Evolutionary conservation across 345 rosid genomes (phyloP).

Genomic region (Cochlearia excelsa): DNA sequence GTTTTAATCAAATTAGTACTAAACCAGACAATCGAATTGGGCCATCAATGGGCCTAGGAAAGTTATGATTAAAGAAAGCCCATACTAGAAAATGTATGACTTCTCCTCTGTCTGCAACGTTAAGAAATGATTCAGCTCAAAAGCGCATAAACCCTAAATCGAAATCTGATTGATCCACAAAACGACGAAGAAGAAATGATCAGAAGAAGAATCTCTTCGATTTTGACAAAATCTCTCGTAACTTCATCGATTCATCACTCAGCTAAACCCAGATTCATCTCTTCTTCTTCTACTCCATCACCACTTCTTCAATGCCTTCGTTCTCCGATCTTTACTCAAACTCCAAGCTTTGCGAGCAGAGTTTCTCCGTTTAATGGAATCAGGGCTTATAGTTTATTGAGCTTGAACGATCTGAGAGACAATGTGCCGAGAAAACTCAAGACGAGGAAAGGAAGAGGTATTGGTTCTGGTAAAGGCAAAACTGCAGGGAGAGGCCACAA

Average conservation of each 20-base stretch:
- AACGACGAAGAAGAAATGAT: conserved; percentile 39
- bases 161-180: too few relatives aligned
- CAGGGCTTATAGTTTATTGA: conserved; percentile 64
- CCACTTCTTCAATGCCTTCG: conserved; percentile 24
- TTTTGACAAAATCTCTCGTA: conserved; percentile 41
- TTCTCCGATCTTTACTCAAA: conserved; percentile 28
- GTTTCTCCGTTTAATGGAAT: conserved; percentile 38
- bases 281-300: conserved; percentile 5
- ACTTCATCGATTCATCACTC: conserved; percentile 23
- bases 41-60: conserved; percentile 1
- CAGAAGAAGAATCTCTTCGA: conserved; percentile 49
- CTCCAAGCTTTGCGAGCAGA: conserved; percentile 17
- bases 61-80: not conserved
- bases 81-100: not conserved
- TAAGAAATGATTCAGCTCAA: not conserved
- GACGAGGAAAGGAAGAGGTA: conserved; percentile 96
- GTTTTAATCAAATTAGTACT: not conserved
- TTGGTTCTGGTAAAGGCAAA: conserved; percentile 96
- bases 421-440: conserved; percentile 86
- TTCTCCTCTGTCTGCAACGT: not conserved
- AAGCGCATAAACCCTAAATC: conserved; percentile 33
- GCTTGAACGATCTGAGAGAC: conserved; percentile 83
- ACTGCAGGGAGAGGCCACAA: conserved; percentile 98
- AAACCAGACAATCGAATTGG: conserved; percentile 19
- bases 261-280: conserved; percentile 18